Conservation (phyloP, 306 rosid genomes). For the Rosa rugosa region DNA sequence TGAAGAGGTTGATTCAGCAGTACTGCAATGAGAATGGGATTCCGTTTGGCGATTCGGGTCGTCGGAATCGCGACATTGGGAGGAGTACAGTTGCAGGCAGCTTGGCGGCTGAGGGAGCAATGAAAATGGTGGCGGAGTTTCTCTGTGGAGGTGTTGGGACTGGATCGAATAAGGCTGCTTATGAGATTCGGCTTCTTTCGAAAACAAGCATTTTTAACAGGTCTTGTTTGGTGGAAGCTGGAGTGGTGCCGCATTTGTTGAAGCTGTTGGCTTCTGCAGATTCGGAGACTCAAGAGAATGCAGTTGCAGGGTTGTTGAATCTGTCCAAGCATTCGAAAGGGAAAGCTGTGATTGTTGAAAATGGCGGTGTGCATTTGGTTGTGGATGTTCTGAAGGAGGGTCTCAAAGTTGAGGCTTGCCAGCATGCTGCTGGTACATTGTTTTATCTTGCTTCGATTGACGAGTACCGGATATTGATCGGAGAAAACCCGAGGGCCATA, state of each 20-base stretch:
- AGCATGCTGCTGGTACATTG: conserved; percentile 65
- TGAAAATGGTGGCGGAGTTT: conserved; percentile 42
- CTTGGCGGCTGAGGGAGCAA: conserved; percentile 54
- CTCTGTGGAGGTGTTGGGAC: conserved; percentile 33
- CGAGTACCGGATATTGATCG: conserved; percentile 52
- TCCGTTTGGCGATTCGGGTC: conserved; percentile 32
- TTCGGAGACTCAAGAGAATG: conserved; percentile 53
- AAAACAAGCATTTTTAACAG: conserved; percentile 68
- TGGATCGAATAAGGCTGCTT: conserved; percentile 53
- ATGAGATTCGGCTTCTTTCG: conserved; percentile 63
- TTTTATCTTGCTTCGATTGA: conserved; percentile 69
- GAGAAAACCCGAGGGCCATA: conserved; percentile 53
- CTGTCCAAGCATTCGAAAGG: conserved; percentile 63
- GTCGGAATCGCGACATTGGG: conserved; percentile 34
- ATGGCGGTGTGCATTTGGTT: conserved; percentile 54
- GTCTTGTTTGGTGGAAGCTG: conserved; percentile 73
- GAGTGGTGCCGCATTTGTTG: conserved; percentile 48
- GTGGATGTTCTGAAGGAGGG: conserved; percentile 56
- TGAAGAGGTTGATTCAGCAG: conserved; percentile 50
- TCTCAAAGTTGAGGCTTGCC: conserved; percentile 44
- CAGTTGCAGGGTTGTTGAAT: conserved; percentile 70
- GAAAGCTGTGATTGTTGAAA: conserved; percentile 43
- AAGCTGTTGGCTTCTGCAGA: conserved; percentile 39
- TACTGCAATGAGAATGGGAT: conserved; percentile 51
- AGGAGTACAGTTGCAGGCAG: conserved; percentile 37